phyloP scores from a whole-genome alignment of 768 basidiomycete species.

The Amanita exitialis region DNA sequence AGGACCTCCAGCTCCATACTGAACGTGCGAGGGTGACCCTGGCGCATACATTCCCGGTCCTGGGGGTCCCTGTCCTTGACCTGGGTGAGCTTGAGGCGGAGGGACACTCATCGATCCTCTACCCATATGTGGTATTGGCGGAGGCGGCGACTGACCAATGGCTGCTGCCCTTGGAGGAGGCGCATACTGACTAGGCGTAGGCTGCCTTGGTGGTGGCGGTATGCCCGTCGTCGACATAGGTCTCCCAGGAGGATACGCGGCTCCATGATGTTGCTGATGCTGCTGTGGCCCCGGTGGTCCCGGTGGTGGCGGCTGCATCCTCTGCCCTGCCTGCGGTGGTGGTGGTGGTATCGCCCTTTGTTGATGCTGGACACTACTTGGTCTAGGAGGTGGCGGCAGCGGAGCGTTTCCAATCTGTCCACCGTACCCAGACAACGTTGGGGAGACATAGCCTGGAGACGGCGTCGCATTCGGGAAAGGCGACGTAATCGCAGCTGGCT shows the following conservation, averaged over 20 bases:
- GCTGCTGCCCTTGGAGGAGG: slow-evolving; percentile 31
- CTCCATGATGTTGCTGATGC: slow-evolving; percentile 12
- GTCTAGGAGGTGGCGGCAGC: slow-evolving; percentile 56
- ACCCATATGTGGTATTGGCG: slow-evolving; percentile 27
- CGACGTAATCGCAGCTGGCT: slow-evolving; percentile 68
- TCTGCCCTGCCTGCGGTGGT: slow-evolving; percentile 14
- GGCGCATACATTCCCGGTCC: slow-evolving; percentile 22
- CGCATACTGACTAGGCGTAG: slow-evolving; percentile 40
- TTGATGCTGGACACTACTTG: slow-evolving; percentile 46
- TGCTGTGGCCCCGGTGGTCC: not conserved
- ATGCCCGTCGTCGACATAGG: slow-evolving; percentile 16
- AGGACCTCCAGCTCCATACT: slow-evolving; percentile 12
- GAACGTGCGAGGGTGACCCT: slow-evolving; percentile 28
- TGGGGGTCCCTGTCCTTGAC: slow-evolving; percentile 14
- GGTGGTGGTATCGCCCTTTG: slow-evolving; percentile 23
- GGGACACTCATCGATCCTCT: slow-evolving; percentile 18
- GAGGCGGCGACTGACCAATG: slow-evolving; percentile 33
- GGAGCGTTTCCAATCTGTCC: slow-evolving; percentile 25
- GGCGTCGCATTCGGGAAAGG: slow-evolving; percentile 72
- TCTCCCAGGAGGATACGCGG: slow-evolving; percentile 21
- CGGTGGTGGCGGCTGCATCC: not conserved
- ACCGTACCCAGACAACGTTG: slow-evolving; percentile 35
- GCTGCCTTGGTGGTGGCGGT: slow-evolving; percentile 19
- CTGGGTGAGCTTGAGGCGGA: slow-evolving; percentile 5
- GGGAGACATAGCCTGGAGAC: slow-evolving; percentile 34